Evolutionary conservation across 306 rosid genomes (phyloP), one percentile per base, ranked within the genome.

Genomic region (Arachis hypogaea): DNA sequence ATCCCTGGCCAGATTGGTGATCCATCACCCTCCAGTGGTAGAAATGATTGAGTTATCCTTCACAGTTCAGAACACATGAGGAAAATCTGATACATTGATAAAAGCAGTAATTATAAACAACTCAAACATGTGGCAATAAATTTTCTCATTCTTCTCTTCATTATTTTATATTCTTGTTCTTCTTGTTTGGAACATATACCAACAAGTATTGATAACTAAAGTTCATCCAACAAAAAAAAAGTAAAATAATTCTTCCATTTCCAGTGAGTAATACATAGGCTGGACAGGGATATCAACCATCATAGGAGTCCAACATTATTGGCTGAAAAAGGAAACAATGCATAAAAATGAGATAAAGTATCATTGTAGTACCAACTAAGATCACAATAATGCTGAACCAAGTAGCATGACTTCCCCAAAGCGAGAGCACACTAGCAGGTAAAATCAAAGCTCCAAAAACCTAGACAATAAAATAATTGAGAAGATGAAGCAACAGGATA

Each of bases 1-100:
- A 85, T 59, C 76, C 80, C 57, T 54, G 85, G 55, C 70, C 63
- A 71, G 87, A 78, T 80, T 77, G 85, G 59, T 62, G 70, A 46
- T 87, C 89, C 88, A 85, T 85, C 59, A 59, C 28, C 69, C 65
- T 82, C 79, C 85, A 68, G 65, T 60, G 72, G 52, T 29, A 84
- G 30, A 66, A 14, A 52, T 71, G 62, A 76, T 55, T 43, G 52
- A 7, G 64, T 69, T 63, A 64, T 44, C 52, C 16, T 43, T 59
- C 76, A 72, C 38, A 72, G 29, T 61, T 66, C 50, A 14, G 69
- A 59, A 63, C 75, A 46, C 65, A 63, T 6, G 45, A 28, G 14
- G 18, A 46, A 66, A 75, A 54, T 55, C 7, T 14, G 52, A 71
- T 51, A 74, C 9, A 65, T 69, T 16, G 50, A 59, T 33, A 9